These are phyloP conservation scores for Coelastrella sp. DNA, from an alignment of 139 green algal genomes.

Conservation along the genomic window DNA sequence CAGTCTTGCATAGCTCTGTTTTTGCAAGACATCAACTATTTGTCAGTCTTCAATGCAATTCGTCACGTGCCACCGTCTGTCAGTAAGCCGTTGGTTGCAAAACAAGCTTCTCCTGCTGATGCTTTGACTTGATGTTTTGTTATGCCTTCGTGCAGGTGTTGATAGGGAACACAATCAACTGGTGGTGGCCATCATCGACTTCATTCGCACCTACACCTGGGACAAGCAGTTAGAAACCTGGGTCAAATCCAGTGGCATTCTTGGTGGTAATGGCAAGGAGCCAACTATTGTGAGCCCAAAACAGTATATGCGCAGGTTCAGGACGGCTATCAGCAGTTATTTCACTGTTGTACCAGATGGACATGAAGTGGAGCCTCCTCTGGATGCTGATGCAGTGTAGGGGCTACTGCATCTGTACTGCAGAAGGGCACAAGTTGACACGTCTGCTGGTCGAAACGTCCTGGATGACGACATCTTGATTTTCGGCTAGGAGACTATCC, in stretches of 20 bases:
- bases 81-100: too few relatives aligned
- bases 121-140: too few relatives aligned
- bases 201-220: constrained; percentile 94
- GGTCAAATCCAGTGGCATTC: constrained; percentile 94
- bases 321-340: constrained; percentile 66
- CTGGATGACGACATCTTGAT: too few relatives aligned
- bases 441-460: too few relatives aligned
- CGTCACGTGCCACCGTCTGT: too few relatives aligned
- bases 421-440: too few relatives aligned
- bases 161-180: constrained; percentile 71
- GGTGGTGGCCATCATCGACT: constrained; percentile 97
- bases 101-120: too few relatives aligned
- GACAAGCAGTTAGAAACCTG: constrained; percentile 98
- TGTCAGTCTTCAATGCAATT: too few relatives aligned
- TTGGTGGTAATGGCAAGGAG: constrained; percentile 84
- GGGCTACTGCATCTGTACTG: too few relatives aligned
- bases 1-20: too few relatives aligned
- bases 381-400: constrained; percentile 63
- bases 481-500: too few relatives aligned
- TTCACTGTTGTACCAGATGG: constrained; percentile 82
- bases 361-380: constrained; percentile 54
- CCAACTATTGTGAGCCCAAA: constrained; percentile 96
- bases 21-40: too few relatives aligned
- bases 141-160: constrained; percentile 41
- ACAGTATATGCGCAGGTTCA: constrained; percentile 94